phyloP scores from a whole-genome alignment of 139 green algal species.

The Chlorella sorokiniana region DNA sequence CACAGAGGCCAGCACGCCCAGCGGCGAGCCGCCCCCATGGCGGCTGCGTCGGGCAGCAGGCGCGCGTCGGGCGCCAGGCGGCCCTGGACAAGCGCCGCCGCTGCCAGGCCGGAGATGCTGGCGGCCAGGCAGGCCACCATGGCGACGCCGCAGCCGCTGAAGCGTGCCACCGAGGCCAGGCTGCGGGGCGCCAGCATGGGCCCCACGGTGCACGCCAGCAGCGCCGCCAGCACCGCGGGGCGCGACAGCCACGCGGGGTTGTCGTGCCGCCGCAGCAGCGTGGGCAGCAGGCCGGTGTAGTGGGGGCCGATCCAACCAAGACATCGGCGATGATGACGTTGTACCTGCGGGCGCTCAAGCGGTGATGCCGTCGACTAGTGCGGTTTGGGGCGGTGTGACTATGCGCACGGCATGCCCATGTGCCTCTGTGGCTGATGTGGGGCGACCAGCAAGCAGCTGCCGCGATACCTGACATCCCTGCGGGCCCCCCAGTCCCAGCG shows the following conservation, averaged over 20 bases:
- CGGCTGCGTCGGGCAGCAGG: background rate
- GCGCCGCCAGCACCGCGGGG: background rate
- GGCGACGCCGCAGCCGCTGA: slow-evolving; percentile 14
- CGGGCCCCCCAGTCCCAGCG: background rate
- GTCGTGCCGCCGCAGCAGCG: slow-evolving; percentile 23
- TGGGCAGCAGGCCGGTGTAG: slow-evolving; percentile 30
- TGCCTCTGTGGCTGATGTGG: no score
- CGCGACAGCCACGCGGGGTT: slow-evolving; percentile 19
- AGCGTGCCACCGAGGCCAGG: slow-evolving; percentile 35
- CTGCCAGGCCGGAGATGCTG: slow-evolving; percentile 27
- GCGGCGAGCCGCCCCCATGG: slow-evolving; percentile 16
- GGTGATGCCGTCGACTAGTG: background rate
- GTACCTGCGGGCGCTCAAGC: slow-evolving; percentile 10
- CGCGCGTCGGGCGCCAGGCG: slow-evolving; percentile 19
- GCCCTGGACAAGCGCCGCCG: slow-evolving; percentile 20
- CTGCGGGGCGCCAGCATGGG: slow-evolving; percentile 44
- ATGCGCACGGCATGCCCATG: no score
- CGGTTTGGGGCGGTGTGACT: background rate
- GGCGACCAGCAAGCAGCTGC: no score
- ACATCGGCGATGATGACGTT: slow-evolving; percentile 46
- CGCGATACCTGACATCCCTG: no score
- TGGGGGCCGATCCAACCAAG: slow-evolving; percentile 17
- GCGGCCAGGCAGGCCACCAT: slow-evolving; percentile 41
- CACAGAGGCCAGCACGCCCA: slow-evolving; percentile 20
- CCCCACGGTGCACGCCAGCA: slow-evolving; percentile 3